Percentiles rank a stretch among this genome's conserved stretches.
phyloP scores from a whole-genome alignment of 2,329 filamentous ascomycete genomes.

The Byssothecium circinans region DNA sequence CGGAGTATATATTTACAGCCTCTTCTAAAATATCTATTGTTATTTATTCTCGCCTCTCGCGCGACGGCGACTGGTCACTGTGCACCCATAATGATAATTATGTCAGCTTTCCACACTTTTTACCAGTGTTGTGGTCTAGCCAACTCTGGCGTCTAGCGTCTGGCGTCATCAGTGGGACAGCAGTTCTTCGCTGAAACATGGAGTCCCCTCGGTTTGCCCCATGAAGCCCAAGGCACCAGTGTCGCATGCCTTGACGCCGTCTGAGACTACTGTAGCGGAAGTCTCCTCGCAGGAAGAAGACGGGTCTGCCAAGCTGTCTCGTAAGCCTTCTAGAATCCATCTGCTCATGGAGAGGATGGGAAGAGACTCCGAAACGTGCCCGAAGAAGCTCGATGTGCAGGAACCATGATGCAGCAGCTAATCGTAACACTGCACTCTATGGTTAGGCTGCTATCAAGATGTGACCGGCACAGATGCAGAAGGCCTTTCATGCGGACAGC shows the following conservation, averaged over 20 bases:
- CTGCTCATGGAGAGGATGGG: neutral
- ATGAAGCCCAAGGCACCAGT: conserved; percentile 18
- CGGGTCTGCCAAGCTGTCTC: conserved; percentile 23
- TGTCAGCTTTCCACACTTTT: too few relatives aligned
- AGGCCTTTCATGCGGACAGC: too few relatives aligned
- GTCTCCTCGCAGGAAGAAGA: conserved; percentile 17
- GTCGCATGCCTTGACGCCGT: conserved; percentile 26
- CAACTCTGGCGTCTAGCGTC: too few relatives aligned
- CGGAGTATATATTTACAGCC: too few relatives aligned
- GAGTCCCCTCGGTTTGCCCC: neutral
- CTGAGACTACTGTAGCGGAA: conserved; percentile 20
- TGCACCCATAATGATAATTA: too few relatives aligned
- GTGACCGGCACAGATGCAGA: conserved; percentile 19
- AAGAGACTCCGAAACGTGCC: conserved; percentile 19
- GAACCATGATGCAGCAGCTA: conserved; percentile 1
- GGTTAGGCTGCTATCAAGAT: conserved; percentile 10
- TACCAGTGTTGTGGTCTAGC: too few relatives aligned
- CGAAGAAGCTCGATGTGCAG: conserved; percentile 10
- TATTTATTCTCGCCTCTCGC: too few relatives aligned
- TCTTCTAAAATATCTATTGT: too few relatives aligned
- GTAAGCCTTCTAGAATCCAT: neutral
- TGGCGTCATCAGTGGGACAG: too few relatives aligned
- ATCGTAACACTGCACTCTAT: conserved; percentile 6
- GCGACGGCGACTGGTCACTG: too few relatives aligned
- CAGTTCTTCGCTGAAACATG: neutral